Percentiles rank a stretch among this genome's conserved stretches.
Conservation (phyloP, 352 stramenopile genomes). For the Phytopythium ostracodes region DNA sequence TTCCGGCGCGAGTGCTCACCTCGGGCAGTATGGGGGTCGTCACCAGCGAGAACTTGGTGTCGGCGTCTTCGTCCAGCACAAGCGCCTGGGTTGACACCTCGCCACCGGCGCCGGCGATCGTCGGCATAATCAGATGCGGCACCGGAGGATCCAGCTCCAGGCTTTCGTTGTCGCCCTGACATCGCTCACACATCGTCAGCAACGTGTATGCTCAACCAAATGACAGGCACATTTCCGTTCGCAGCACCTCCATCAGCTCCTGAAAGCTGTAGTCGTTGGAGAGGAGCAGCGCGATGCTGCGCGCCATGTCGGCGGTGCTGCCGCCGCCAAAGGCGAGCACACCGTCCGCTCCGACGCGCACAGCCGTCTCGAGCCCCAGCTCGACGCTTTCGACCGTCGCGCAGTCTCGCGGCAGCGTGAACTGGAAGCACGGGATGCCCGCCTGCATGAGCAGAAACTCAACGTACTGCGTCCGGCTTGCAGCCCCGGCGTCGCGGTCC, state of each 20-base stretch:
- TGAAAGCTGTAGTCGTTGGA: constrained; percentile 21
- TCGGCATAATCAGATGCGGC: constrained; percentile 60
- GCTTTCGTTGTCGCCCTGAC: not conserved
- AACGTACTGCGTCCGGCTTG: constrained; percentile 55
- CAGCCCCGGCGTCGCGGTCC: constrained; percentile 49
- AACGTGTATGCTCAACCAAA: not conserved
- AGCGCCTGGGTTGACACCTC: constrained; percentile 50
- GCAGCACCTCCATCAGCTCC: constrained; percentile 1
- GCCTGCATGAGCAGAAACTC: constrained; percentile 70
- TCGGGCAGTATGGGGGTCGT: constrained; percentile 38
- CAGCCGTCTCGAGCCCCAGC: constrained; percentile 41
- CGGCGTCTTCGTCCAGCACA: constrained; percentile 61
- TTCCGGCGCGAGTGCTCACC: constrained; percentile 20
- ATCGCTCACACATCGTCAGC: not conserved
- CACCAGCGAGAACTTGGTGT: constrained; percentile 52
- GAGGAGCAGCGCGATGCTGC: constrained; percentile 50
- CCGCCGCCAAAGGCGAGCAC: constrained; percentile 69
- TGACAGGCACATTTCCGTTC: not conserved
- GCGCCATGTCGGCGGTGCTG: constrained; percentile 56
- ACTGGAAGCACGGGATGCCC: constrained; percentile 68
- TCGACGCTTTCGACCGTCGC: constrained; percentile 54
- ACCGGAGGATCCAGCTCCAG: constrained; percentile 17
- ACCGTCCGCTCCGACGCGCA: constrained; percentile 59
- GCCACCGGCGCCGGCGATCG: constrained; percentile 44
- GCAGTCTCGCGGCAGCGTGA: constrained; percentile 66